These are phyloP conservation scores for Trametes sanguinea DNA, from an alignment of 768 basidiomycete species.

Conservation along the genomic window DNA sequence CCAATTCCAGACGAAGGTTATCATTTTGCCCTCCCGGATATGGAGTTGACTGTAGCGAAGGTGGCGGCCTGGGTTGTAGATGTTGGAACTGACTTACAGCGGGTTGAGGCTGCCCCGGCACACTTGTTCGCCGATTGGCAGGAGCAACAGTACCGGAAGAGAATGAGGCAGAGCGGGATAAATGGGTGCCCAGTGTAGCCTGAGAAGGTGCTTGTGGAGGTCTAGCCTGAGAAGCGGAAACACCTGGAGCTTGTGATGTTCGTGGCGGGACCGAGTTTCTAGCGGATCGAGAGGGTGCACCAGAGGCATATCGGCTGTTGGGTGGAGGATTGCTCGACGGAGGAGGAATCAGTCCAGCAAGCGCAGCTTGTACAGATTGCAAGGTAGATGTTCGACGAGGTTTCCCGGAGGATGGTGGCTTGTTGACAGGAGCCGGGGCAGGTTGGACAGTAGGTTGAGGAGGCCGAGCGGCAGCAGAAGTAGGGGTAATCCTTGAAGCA, in stretches of 20 bases:
- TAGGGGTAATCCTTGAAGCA: not conserved
- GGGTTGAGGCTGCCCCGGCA: not conserved
- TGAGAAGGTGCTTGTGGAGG: not conserved
- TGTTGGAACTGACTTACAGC: not conserved
- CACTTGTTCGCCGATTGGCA: not conserved
- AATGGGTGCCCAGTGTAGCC: not conserved
- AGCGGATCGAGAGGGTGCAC: not conserved
- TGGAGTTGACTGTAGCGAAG: not conserved
- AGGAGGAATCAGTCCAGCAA: constrained; percentile 4
- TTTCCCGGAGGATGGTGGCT: not conserved
- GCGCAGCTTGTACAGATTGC: constrained; percentile 9
- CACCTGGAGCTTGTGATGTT: not conserved
- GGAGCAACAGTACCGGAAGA: not conserved
- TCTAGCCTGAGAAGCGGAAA: not conserved
- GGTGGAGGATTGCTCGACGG: not conserved
- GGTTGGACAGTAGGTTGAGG: not conserved
- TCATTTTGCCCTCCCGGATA: constrained; percentile 5
- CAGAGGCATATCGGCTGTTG: not conserved
- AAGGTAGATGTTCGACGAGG: not conserved
- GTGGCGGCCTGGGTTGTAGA: constrained; percentile 2
- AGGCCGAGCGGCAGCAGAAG: not conserved
- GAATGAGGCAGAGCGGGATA: not conserved
- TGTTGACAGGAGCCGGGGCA: not conserved
- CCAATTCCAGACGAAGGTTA: constrained; percentile 13
- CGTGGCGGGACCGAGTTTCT: not conserved